Evolutionary conservation across 2,329 filamentous ascomycete species (phyloP).

Genomic region (Aspergillus uvarum): DNA sequence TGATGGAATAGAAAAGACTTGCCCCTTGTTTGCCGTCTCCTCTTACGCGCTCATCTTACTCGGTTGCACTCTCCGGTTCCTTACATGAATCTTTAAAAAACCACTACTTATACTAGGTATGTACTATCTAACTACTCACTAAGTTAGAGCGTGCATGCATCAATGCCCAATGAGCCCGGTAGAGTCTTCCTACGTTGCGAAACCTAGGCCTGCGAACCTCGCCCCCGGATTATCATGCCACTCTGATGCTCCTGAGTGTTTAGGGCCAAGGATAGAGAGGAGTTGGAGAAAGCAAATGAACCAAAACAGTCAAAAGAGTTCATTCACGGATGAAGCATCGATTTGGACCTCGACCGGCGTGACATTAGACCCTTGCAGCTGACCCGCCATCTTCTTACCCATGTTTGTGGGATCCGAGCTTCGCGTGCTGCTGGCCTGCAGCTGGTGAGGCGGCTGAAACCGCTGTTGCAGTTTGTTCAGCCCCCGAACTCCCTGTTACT

Average conservation of each 20-base stretch:
- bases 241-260: background rate
- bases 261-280: background rate
- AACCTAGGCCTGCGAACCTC: too few species aligned
- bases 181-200: background rate
- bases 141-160: background rate
- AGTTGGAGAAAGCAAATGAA: background rate
- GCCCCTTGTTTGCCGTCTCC: too few species aligned
- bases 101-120: too few species aligned
- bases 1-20: too few species aligned
- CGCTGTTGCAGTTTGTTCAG: background rate
- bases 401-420: background rate
- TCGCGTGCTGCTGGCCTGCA: background rate
- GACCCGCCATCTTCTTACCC: background rate
- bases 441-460: background rate
- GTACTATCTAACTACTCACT: too few species aligned
- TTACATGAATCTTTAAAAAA: too few species aligned
- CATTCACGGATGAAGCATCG: background rate
- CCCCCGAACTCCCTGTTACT: background rate
- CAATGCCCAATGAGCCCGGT: background rate
- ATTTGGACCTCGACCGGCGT: background rate
- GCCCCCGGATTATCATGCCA: background rate
- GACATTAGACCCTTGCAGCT: background rate
- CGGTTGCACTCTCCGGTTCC: too few species aligned
- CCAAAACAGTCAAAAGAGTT: too few species aligned
- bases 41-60: too few species aligned